These are phyloP conservation scores for Coemansia sp. DNA, from an alignment of 192 early-diverging fungal species.

Conservation along the genomic window DNA sequence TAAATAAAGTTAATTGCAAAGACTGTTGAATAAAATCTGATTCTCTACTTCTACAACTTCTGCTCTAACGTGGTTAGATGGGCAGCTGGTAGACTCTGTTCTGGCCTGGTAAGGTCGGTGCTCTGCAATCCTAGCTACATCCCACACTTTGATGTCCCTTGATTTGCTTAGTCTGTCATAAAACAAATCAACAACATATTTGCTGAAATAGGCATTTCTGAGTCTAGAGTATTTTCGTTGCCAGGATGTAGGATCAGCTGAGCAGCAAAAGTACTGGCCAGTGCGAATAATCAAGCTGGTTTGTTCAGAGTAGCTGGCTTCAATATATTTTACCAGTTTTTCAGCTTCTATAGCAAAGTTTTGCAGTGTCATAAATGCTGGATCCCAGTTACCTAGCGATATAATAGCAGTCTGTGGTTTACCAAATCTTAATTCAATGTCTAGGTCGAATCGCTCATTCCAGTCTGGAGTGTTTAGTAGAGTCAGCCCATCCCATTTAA, in stretches of 20 bases:
- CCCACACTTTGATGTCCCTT: conserved; percentile 7
- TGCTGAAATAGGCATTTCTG: conserved; percentile 4
- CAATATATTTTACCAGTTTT: conserved; percentile 5
- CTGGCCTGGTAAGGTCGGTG: conserved; percentile 8
- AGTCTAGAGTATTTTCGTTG: conserved; percentile 11
- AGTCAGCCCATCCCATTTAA: conserved; percentile 8
- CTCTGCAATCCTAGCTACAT: conserved; percentile 8
- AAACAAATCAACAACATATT: conserved; percentile 7
- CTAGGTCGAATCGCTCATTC: conserved; percentile 20
- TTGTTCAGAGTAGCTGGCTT: not conserved
- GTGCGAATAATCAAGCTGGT: conserved; percentile 12
- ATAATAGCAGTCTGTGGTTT: conserved; percentile 9
- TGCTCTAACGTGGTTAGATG: conserved; percentile 6
- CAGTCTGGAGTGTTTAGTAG: not conserved
- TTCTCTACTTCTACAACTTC: conserved; percentile 14
- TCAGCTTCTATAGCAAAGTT: conserved; percentile 8
- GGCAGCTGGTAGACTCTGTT: conserved; percentile 6
- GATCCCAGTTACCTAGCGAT: conserved; percentile 13
- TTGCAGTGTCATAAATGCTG: conserved; percentile 1
- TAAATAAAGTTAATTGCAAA: conserved; percentile 3
- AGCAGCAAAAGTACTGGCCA: conserved; percentile 15
- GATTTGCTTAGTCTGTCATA: not conserved
- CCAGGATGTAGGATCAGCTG: conserved; percentile 13
- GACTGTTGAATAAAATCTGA: conserved; percentile 7
- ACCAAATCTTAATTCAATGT: conserved; percentile 4